These are phyloP conservation scores for Nidularia pulvinata DNA, from an alignment of 768 basidiomycete genomes.

Conservation along the genomic window DNA sequence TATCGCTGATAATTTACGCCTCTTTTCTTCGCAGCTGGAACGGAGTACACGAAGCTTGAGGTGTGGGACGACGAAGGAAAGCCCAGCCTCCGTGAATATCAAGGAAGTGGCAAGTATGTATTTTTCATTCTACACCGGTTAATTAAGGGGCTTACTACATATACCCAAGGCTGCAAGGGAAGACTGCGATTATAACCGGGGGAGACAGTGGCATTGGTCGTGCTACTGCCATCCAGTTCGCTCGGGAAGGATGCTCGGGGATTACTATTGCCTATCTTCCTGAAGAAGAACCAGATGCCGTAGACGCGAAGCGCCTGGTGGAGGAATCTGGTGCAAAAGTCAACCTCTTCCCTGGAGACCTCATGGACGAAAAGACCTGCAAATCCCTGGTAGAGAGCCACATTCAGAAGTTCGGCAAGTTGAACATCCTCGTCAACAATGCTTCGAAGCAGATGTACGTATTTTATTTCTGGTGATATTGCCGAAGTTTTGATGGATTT, in stretches of 20 bases:
- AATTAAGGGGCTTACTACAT: no score
- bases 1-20: no score
- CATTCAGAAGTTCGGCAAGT: conserved; percentile 36
- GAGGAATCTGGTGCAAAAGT: conserved; percentile 36
- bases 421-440: conserved; percentile 64
- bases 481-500: conserved; percentile 2
- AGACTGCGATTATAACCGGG: conserved; percentile 32
- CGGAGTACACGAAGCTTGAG: conserved; percentile 40
- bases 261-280: conserved; percentile 55
- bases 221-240: conserved; percentile 46
- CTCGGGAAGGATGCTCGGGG: conserved; percentile 47
- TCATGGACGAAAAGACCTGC: conserved; percentile 38
- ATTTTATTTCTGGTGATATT: background rate
- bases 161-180: conserved; percentile 26
- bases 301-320: conserved; percentile 44
- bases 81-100: conserved; percentile 50
- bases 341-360: conserved; percentile 34
- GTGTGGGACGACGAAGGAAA: conserved; percentile 50
- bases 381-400: conserved; percentile 47
- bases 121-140: no score
- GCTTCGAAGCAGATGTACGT: conserved; percentile 45
- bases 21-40: conserved; percentile 15
- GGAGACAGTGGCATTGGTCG: conserved; percentile 53
- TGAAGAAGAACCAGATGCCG: conserved; percentile 54
- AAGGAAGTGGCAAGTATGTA: conserved; percentile 42